Evolutionary conservation across 139 green algal genomes (phyloP).

Genomic region (Closterium sp.): DNA sequence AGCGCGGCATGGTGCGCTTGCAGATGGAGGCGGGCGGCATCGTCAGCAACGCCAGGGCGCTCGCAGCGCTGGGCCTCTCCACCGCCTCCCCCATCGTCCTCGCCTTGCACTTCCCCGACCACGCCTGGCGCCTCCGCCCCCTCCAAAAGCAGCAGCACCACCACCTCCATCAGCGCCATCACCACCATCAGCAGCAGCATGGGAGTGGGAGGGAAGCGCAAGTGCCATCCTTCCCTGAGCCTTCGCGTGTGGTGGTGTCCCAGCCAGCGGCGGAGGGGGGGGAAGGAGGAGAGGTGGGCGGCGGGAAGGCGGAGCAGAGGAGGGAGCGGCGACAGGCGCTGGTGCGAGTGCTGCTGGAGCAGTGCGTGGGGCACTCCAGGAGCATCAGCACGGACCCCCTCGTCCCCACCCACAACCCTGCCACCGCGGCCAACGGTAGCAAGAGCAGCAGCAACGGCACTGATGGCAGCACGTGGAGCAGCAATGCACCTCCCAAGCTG

Average conservation of each 20-base stretch:
- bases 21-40: constrained; percentile 3
- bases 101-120: background rate
- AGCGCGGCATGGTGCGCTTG: background rate
- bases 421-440: background rate
- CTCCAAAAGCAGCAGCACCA: background rate
- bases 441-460: background rate
- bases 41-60: background rate
- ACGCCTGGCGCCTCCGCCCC: background rate
- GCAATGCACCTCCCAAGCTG: background rate
- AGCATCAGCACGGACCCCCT: background rate
- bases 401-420: background rate
- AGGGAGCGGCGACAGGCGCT: background rate
- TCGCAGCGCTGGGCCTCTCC: background rate
- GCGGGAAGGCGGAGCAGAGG: background rate
- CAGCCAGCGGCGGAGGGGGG: background rate
- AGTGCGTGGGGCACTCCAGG: background rate
- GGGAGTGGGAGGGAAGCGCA: background rate
- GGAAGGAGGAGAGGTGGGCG: background rate
- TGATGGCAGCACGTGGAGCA: background rate
- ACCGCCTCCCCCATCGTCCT: background rate
- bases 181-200: background rate
- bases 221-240: background rate
- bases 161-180: background rate
- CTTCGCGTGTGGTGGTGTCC: background rate
- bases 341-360: background rate